Base-by-base conservation (phyloP, 2,329 filamentous ascomycete genomes). In the Fusarium subglutinans region DNA sequence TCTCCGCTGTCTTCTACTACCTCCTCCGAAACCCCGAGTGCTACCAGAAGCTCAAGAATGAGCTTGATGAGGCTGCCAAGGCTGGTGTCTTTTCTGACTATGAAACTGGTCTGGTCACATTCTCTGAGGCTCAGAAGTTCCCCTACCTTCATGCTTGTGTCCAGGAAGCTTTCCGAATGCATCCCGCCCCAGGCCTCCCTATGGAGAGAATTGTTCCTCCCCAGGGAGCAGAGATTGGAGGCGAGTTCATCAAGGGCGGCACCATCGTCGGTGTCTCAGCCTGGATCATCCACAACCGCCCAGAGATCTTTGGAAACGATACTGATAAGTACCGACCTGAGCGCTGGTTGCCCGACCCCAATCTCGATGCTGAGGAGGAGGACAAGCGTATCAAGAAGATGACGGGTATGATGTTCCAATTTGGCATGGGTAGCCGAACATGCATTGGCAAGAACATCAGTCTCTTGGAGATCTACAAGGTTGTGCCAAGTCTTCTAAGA, bases 71-170 rank as follows among this genome's bases (percentile, higher is more conserved):
- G 1, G 90, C 89, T 0, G 88, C 88, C 1, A 82, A 82, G 30
- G 76, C 82, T 24, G 91, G 90, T 7, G 79, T 75, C 12, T 90
- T 90, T 72, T 81, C 81, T 30, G 87, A 89, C 78, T 79, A 80
- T 54, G 82, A 86, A n/a, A 87, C 89, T 22, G 89, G 89, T 12
- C 86, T 91, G 9, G 91, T 94, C 11, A 91, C 90, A 4, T 94
- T 92, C 89, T 79, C 89, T 41, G 91, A 95, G 81, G 87, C 87
- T 55, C 92, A 94, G 80, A 89, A 88, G 62, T 86, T 96, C 5
- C 89, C 90, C 0, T 96, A 95, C 80, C 89, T 96, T 11, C 92
- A 95, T 77, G 93, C 93, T 8, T 91, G 90, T 63, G 87, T 96
- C 76, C 93, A 95, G 78, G 94, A 96, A 81, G 89, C 91, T 9